These are phyloP conservation scores for Erythrobasidium hasegawianum DNA, from an alignment of 1,284 basidiomycete species.

Conservation along the genomic window DNA sequence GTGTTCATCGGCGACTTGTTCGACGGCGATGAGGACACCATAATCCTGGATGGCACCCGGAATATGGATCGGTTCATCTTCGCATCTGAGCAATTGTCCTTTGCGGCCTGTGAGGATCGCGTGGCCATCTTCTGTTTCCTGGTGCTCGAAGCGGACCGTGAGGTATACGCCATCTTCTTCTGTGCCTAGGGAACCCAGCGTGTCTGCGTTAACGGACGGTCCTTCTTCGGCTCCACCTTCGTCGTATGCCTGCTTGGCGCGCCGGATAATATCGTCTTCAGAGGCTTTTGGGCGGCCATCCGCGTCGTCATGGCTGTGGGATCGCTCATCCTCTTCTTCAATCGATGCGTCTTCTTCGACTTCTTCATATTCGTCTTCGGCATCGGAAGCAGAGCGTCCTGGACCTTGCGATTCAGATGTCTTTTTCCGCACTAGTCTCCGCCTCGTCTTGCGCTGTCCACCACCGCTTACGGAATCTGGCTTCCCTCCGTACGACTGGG, in stretches of 20 bases:
- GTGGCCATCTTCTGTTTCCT: slow-evolving; percentile 66
- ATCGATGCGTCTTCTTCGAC: not conserved
- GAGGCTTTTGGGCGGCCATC: not conserved
- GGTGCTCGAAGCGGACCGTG: slow-evolving; percentile 65
- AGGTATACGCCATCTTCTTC: slow-evolving; percentile 48
- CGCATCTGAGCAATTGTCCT: slow-evolving; percentile 65
- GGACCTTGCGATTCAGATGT: not conserved
- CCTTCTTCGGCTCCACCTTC: slow-evolving; percentile 33
- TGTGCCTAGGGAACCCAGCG: slow-evolving; percentile 19
- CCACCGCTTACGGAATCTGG: not conserved
- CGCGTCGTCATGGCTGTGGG: not conserved
- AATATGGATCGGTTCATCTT: slow-evolving; percentile 83
- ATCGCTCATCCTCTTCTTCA: not conserved
- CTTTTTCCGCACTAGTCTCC: not conserved
- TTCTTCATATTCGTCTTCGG: not conserved
- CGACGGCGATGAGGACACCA: slow-evolving; percentile 72
- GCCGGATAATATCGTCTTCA: not conserved
- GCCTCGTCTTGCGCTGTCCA: not conserved
- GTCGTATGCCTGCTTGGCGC: slow-evolving; percentile 12
- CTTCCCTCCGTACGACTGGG: not conserved
- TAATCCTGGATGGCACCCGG: slow-evolving; percentile 83
- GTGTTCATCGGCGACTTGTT: slow-evolving; percentile 61
- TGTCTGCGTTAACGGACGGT: slow-evolving; percentile 20
- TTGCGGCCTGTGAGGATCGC: slow-evolving; percentile 66
- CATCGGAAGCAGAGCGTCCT: not conserved